A percentile compares a stretch with the other conserved stretches of the same genome.
Evolutionary conservation across 495 filamentous ascomycete species (phyloP).

Genomic region (Xylaria cubensis): DNA sequence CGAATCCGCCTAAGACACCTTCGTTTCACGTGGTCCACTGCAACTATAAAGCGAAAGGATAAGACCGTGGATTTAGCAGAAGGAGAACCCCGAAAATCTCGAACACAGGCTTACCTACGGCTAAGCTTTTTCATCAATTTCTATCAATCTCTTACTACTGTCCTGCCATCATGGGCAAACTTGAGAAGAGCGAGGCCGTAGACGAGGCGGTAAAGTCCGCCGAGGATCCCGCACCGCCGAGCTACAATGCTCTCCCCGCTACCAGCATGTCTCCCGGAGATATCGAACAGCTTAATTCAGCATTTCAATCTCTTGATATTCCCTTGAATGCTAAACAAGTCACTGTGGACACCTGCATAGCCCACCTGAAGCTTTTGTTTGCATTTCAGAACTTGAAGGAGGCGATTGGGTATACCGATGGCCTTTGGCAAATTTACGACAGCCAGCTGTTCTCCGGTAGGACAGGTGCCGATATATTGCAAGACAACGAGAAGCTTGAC

Average conservation of each 20-base stretch:
- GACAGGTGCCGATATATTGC: constrained; percentile 29
- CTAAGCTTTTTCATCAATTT: background rate
- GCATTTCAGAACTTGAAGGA: constrained; percentile 73
- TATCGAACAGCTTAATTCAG: constrained; percentile 45
- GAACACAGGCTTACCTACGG: background rate
- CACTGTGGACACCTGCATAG: constrained; percentile 62
- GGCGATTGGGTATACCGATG: constrained; percentile 65
- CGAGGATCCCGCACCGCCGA: constrained; percentile 14
- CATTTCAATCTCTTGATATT: constrained; percentile 50
- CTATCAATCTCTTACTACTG: too few relatives aligned
- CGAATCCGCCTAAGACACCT: background rate
- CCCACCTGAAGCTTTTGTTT: constrained; percentile 78
- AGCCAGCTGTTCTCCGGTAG: constrained; percentile 44
- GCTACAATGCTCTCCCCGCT: constrained; percentile 8
- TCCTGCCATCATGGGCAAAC: constrained; percentile 2
- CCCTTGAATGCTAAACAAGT: constrained; percentile 35
- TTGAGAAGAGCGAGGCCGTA: background rate
- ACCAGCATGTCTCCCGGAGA: constrained; percentile 5
- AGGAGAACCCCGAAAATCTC: background rate
- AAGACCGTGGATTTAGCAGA: background rate
- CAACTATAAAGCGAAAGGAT: constrained; percentile 3
- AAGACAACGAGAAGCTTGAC: constrained; percentile 27
- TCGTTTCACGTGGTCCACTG: background rate
- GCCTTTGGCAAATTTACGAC: constrained; percentile 69
- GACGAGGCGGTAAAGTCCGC: background rate